A percentile compares a stretch with the other conserved stretches of the same genome.
These are phyloP conservation scores for Populus alba DNA, from an alignment of 345 rosid species.

Conservation along the genomic window DNA sequence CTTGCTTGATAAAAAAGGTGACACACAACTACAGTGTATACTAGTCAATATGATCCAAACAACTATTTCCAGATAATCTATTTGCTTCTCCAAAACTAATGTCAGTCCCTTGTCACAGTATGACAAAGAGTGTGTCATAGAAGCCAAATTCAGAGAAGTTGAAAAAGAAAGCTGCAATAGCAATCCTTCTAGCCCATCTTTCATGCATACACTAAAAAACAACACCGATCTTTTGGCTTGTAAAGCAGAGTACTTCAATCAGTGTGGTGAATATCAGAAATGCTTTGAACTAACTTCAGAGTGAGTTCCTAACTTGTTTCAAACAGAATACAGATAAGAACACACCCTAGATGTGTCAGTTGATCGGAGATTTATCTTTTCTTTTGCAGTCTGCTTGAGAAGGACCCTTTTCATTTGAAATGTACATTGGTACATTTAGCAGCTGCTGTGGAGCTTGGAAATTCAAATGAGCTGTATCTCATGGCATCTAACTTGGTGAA, in stretches of 20 bases:
- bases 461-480: conserved; percentile 92
- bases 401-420: conserved; percentile 95
- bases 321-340: conserved; percentile 8
- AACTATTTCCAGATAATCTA: conserved; percentile 6
- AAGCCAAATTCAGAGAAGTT: conserved; percentile 77
- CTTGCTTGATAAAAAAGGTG: conserved; percentile 92
- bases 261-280: conserved; percentile 90
- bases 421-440: conserved; percentile 84
- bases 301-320: conserved; percentile 48
- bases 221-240: conserved; percentile 86
- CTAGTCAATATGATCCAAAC: neutral
- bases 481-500: conserved; percentile 95
- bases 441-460: conserved; percentile 92
- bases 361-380: conserved; percentile 19
- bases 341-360: conserved; percentile 12
- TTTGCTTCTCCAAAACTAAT: conserved; percentile 5
- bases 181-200: conserved; percentile 46
- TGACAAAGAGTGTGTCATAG: conserved; percentile 73
- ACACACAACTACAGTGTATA: neutral
- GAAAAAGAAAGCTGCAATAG: conserved; percentile 65
- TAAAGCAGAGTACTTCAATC: conserved; percentile 97
- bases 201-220: conserved; percentile 53
- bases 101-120: conserved; percentile 42
- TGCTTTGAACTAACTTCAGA: conserved; percentile 81
- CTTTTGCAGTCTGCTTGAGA: conserved; percentile 72